Conservation (phyloP, 352 stramenopile species). For the Phytophthora parvispora region DNA sequence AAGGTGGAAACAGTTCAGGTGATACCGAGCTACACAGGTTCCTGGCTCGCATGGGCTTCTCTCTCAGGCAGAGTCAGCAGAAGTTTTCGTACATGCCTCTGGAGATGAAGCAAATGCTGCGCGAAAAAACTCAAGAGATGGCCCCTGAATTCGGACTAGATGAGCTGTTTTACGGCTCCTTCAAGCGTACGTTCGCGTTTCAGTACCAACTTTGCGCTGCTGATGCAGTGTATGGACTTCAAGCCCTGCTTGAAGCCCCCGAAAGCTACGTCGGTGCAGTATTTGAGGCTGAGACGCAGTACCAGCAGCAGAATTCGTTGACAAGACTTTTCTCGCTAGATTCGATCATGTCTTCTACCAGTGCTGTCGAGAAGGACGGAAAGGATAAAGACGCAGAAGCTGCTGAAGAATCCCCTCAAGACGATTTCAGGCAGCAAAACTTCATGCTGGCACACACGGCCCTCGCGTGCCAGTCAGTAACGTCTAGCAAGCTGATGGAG, state of each 20-base stretch:
- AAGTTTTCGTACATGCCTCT: slow-evolving; percentile 97
- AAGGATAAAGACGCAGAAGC: slow-evolving; percentile 35
- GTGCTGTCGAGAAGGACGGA: slow-evolving; percentile 6
- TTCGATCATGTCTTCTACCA: slow-evolving; percentile 23
- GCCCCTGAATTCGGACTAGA: slow-evolving; percentile 95
- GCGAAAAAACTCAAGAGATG: slow-evolving; percentile 94
- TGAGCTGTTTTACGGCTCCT: slow-evolving; percentile 98
- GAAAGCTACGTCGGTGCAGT: slow-evolving; percentile 74
- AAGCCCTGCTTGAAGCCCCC: slow-evolving; percentile 94
- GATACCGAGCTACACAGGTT: slow-evolving; percentile 93
- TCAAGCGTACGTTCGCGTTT: slow-evolving; percentile 96
- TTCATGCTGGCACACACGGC: slow-evolving; percentile 83
- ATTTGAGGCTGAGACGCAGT: slow-evolving; percentile 73
- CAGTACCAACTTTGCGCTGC: slow-evolving; percentile 96
- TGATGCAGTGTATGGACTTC: slow-evolving; percentile 96
- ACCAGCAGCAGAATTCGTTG: slow-evolving; percentile 56
- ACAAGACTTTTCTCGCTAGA: slow-evolving; percentile 51
- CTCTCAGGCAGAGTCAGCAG: slow-evolving; percentile 96
- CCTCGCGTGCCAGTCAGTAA: slow-evolving; percentile 73
- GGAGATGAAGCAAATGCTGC: slow-evolving; percentile 93
- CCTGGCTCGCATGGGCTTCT: slow-evolving; percentile 98
- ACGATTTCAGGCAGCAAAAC: slow-evolving; percentile 84
- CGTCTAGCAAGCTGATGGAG: slow-evolving; percentile 88
- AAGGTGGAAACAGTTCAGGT: slow-evolving; percentile 42
- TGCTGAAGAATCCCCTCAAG: slow-evolving; percentile 33